Evolutionary conservation across 1,284 basidiomycete species (phyloP), one percentile per base, ranked within the genome.

Genomic region (Trichosporon asahii): DNA sequence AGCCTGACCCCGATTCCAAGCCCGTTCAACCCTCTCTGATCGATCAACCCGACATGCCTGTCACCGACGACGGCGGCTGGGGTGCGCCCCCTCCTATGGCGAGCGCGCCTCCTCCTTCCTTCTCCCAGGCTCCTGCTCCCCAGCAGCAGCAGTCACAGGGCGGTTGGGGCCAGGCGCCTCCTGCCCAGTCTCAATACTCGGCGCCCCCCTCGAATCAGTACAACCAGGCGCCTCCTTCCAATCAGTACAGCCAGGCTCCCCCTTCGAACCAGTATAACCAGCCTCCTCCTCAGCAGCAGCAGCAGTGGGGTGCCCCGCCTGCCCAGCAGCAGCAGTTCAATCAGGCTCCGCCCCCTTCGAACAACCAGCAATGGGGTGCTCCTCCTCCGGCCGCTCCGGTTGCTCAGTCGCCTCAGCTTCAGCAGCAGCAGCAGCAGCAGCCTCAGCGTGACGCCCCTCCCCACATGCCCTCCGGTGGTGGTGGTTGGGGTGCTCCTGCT

Each of bases 401-500:
- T 18, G 40, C 18, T n/a, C 40, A 44, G 40, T 44, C 40, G 40
- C 40, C 40, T 18, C 40, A 44, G 40, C 40, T 18, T n/a, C 49
- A 23, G 21, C 49, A 53, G 49, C 49, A 53, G 23, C 23, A 25
- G 49, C n/a, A n/a, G n/a, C n/a, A n/a, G 49, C 49, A 8, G n/a
- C 49, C 21, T 53, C 49, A 21, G 49, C 49, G 49, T 23, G 40
- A 67, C 29, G 66, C 57, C 14, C 66, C 66, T 33, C 66, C 66
- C 7, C 66, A 67, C 37, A 35, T 57, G 35, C 18, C 55, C 44
- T 12, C 66, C 27, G 40, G 27, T 21, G 68, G 65, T 2, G 60
- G 31, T 18, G 68, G 25, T 11, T 61, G 35, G 25, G 53, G 66
- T 37, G 49, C 18, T 21, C 64, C 25, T 66, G 60, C 61, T 21